A percentile compares a stretch with the other conserved stretches of the same genome.
These are phyloP conservation scores for Coniferiporia sulphurascens DNA, from an alignment of 1,284 basidiomycete genomes.

Conservation along the genomic window DNA sequence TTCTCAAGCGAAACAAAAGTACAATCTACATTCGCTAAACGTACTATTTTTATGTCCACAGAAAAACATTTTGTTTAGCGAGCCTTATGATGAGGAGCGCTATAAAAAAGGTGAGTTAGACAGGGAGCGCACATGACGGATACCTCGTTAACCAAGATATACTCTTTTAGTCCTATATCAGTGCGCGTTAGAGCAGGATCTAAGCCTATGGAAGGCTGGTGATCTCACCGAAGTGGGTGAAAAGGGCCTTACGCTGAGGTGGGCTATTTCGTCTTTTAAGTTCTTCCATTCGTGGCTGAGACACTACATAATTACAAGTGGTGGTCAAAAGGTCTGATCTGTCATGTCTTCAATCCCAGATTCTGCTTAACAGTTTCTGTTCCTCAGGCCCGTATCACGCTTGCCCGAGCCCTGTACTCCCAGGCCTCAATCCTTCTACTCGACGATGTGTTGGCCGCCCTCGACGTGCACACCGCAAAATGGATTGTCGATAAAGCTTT, in stretches of 20 bases:
- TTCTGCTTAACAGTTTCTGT: background rate
- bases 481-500: constrained; percentile 42
- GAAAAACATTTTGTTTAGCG: constrained; percentile 53
- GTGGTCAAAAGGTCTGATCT: constrained; percentile 35
- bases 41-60: constrained; percentile 39
- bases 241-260: constrained; percentile 28
- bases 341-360: background rate
- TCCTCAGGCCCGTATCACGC: constrained; percentile 22
- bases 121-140: constrained; percentile 7
- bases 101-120: constrained; percentile 35
- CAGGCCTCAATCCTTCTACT: constrained; percentile 34
- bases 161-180: constrained; percentile 49
- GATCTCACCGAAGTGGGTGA: constrained; percentile 38
- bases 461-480: constrained; percentile 42
- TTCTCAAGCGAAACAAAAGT: background rate
- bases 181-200: constrained; percentile 59
- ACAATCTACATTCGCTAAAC: constrained; percentile 14
- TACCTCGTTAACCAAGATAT: background rate
- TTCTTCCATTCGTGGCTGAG: background rate
- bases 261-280: constrained; percentile 4
- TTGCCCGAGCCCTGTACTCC: constrained; percentile 38
- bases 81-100: constrained; percentile 43
- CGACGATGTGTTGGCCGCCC: constrained; percentile 37
- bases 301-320: constrained; percentile 19
- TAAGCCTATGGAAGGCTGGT: constrained; percentile 61